Base-by-base conservation (phyloP, 805 yeast genomes). In the Saccharomycopsis sp. region DNA sequence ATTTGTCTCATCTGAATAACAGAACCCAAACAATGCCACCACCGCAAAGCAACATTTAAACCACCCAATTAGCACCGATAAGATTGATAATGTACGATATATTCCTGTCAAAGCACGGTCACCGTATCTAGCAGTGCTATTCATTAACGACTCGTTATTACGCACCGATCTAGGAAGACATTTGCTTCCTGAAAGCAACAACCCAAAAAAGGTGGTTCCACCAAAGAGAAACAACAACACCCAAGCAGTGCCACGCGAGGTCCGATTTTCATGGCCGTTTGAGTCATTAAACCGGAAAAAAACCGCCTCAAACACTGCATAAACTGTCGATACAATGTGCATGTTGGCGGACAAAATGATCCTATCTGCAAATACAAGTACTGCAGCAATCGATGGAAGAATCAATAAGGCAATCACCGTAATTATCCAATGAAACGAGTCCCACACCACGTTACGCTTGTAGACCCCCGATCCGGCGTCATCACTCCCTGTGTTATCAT, bases 21-120 rank as follows among this genome's bases (percentile, higher is more conserved):
- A 93, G 71, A 91, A 93, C 1, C 97, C 97, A 63, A 89, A 81
- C 62, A 91, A 68, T 1, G 96, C 87, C 52, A 89, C 85, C 3
- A 93, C 89, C 0, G 96, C 93, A 73, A 93, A 73, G 55, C 91
- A 84, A 35, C 82, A 79, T 63, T 89, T 84, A 8, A 91, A 85
- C 87, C 96, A 89, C 7, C 96, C 94, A 5, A 82, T 75, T 12
- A 84, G 58, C 0, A 77, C 79, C 2, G 74, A 65, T 19, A 80
- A 29, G 7, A 82, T 69, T 2, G 89, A 78, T 0, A 81, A 64
- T 0, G 72, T 65, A 62, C 80, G 79, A 68, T 85, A 80, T 1
- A 70, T 55, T 3, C 67, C 47, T 0, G 61, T 65, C 44, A 73
- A 68, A 47, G 25, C 69, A 63, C 12, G 72, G 41, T 74, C 71